Base-by-base conservation (phyloP, 2,329 filamentous ascomycete species). In the Anthostomella pinea region DNA sequence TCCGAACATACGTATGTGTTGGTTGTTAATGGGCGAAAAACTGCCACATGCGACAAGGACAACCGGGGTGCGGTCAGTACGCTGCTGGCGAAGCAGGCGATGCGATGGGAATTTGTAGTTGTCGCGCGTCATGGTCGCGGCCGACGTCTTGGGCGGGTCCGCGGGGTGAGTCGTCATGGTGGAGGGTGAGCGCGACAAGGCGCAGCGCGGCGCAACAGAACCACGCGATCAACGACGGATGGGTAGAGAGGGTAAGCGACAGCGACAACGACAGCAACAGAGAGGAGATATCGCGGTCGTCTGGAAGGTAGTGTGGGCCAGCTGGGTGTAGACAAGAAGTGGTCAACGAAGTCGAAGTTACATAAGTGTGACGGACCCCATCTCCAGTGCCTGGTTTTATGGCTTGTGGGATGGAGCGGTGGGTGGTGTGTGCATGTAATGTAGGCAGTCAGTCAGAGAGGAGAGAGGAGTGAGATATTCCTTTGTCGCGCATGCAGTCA, bases 1-100 rank as follows among this genome's bases (percentile, higher is more conserved):
- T 56, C 88, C 85, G 57, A 93, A 91, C 84, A 94, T 91, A 58
- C 86, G 82, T 45, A 93, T 68, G 58, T 91, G 86, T 18, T 89
- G 72, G 55, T 85, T 85, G 6, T 83, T 86, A 32, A 84, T 79
- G 13, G 85, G 85, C 0, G 81, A 86, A 66, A 88, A 90, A 54
- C 74, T 79, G 33, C 79, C 82, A 53, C 82, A 86, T 30, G 81
- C 81, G 34, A 85, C 79, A 35, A 85, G 73, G 6, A 85, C 77
- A 25, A 86, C 69, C 10, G 82, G 81, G 19, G 70, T 79, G 57
- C 75, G 77, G 43, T 67, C 63, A 19, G 73, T 70, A 33, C 66
- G 72, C 45, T 81, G 71, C 27, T 67, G 67, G 45, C 68, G 72
- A 60, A 72, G 70, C 33, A 86, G 69, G 15, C 81, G 70, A 49